Evolutionary conservation across 1,284 basidiomycete genomes (phyloP).

Genomic region (Sphagnurus paluster): DNA sequence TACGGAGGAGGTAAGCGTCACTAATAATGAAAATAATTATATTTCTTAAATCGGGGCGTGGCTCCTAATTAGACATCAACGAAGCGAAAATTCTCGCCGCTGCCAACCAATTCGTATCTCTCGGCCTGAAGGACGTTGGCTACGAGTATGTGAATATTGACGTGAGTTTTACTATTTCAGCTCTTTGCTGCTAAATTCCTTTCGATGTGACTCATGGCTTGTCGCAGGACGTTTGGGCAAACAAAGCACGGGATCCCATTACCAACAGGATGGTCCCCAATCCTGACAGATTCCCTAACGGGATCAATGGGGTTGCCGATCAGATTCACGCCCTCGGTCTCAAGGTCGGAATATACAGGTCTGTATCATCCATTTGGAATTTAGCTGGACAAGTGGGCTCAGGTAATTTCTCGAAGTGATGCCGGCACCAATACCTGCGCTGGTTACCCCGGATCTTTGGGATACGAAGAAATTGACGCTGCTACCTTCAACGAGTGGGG

Average conservation of each 20-base stretch:
- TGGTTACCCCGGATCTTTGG: slow-evolving; percentile 53
- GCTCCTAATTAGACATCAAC: slow-evolving; percentile 37
- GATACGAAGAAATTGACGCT: slow-evolving; percentile 48
- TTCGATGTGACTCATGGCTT: not conserved
- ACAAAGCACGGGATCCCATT: slow-evolving; percentile 37
- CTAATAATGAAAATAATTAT: not conserved
- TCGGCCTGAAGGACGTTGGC: slow-evolving; percentile 50
- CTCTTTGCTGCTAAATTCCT: not conserved
- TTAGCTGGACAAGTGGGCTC: not conserved
- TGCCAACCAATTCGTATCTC: slow-evolving; percentile 45
- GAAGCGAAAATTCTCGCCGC: slow-evolving; percentile 47
- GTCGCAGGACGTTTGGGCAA: slow-evolving; percentile 57
- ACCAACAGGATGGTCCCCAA: slow-evolving; percentile 49
- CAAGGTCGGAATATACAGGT: slow-evolving; percentile 57
- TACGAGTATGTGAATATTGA: slow-evolving; percentile 60
- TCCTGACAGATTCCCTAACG: slow-evolving; percentile 51
- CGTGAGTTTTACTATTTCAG: slow-evolving; percentile 29
- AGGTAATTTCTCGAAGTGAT: no score
- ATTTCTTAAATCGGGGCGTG: not conserved
- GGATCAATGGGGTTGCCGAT: slow-evolving; percentile 44
- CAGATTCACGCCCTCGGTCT: slow-evolving; percentile 50
- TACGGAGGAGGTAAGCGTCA: slow-evolving; percentile 42
- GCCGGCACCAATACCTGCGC: slow-evolving; percentile 55
- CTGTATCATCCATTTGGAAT: not conserved
- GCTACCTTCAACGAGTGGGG: slow-evolving; percentile 54